Conservation (phyloP, 2,329 filamentous ascomycete genomes). For the Apiospora arundinis region DNA sequence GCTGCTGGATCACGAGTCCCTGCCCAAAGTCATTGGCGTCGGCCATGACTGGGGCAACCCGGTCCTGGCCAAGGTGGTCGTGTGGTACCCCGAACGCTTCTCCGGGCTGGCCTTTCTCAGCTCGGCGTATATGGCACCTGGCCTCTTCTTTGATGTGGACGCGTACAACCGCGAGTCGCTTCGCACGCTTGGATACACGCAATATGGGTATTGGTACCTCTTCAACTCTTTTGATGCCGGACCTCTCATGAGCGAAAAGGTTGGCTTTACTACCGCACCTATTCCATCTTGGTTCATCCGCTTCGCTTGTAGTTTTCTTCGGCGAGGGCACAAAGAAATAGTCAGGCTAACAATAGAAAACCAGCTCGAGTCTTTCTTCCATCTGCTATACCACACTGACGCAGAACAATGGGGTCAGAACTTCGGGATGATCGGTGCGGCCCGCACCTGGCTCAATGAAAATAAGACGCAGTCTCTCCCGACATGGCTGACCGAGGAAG, state of each 20-base stretch:
- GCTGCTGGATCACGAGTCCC: conserved; percentile 38
- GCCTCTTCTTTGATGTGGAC: neutral
- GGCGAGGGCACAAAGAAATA: neutral
- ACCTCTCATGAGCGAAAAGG: conserved; percentile 13
- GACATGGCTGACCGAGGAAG: conserved; percentile 22
- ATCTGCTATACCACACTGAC: conserved; percentile 20
- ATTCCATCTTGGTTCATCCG: neutral
- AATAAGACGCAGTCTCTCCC: conserved; percentile 23
- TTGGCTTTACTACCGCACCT: neutral
- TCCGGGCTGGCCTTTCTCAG: conserved; percentile 28
- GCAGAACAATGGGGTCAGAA: conserved; percentile 21
- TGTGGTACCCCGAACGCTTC: conserved; percentile 26
- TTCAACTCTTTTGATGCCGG: conserved; percentile 25
- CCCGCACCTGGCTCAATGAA: conserved; percentile 24
- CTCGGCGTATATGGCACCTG: conserved; percentile 24
- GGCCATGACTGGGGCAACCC: conserved; percentile 40
- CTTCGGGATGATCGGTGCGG: conserved; percentile 23
- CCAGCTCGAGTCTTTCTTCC: conserved; percentile 25
- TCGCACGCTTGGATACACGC: conserved; percentile 3
- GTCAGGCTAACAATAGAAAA: neutral
- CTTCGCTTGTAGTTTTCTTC: too few species aligned
- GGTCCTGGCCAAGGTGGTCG: conserved; percentile 22
- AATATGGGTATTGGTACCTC: conserved; percentile 27
- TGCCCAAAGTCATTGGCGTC: conserved; percentile 31
- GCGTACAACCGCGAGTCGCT: neutral